phyloP scores from a whole-genome alignment of 2,329 filamentous ascomycete species.

The Hypoxylon sp. region DNA sequence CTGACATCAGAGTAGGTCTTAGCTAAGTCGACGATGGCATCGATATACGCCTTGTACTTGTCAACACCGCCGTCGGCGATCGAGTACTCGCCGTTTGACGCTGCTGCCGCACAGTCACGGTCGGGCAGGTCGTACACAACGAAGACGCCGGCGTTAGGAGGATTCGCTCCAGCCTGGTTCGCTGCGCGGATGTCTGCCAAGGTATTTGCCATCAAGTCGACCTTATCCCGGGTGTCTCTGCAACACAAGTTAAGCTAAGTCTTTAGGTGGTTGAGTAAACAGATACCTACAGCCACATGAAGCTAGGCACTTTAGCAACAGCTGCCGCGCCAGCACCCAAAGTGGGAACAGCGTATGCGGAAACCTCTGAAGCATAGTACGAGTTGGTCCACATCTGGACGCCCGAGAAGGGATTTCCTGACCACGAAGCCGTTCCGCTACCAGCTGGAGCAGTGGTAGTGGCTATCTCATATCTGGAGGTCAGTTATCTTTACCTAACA shows the following conservation, averaged over 20 bases:
- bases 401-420: constrained; percentile 69
- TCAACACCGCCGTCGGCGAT: constrained; percentile 65
- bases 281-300: constrained; percentile 64
- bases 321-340: constrained; percentile 69
- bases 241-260: constrained; percentile 35
- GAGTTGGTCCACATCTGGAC: constrained; percentile 68
- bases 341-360: constrained; percentile 72
- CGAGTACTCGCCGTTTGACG: constrained; percentile 70
- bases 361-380: constrained; percentile 70
- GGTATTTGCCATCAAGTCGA: constrained; percentile 62
- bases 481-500: constrained; percentile 1
- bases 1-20: constrained; percentile 62
- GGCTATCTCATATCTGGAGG: constrained; percentile 27
- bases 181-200: constrained; percentile 61
- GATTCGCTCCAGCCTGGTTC: constrained; percentile 57
- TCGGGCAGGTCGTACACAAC: constrained; percentile 73
- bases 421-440: constrained; percentile 59
- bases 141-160: constrained; percentile 63
- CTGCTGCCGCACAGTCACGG: constrained; percentile 70
- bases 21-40: constrained; percentile 61
- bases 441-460: constrained; percentile 50
- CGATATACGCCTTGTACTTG: constrained; percentile 71
- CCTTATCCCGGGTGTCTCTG: constrained; percentile 66
- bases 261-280: background rate
- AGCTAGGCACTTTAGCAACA: constrained; percentile 67